Conservation (phyloP, 495 filamentous ascomycete species). For the Penicillium daleae region DNA sequence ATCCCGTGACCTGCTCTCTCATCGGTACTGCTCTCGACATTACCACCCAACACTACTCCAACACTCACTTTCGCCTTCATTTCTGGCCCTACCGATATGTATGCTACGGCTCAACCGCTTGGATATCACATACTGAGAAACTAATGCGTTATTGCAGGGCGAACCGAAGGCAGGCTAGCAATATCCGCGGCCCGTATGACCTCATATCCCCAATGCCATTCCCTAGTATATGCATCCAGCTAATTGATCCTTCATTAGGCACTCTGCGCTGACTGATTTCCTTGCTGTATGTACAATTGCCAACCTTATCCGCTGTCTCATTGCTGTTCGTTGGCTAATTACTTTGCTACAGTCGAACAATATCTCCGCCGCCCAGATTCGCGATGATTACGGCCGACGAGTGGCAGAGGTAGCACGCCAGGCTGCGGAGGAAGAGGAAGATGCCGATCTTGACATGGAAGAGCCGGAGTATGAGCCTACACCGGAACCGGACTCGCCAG, state of each 20-base stretch:
- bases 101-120: background rate
- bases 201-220: background rate
- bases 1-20: slow-evolving; percentile 38
- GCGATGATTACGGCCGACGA: slow-evolving; percentile 61
- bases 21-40: background rate
- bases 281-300: slow-evolving; percentile 60
- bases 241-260: slow-evolving; percentile 41
- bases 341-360: slow-evolving; percentile 69
- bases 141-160: slow-evolving; percentile 37
- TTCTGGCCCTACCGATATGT: slow-evolving; percentile 6
- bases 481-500: slow-evolving; percentile 41
- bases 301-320: background rate
- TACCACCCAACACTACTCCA: background rate
- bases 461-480: slow-evolving; percentile 35
- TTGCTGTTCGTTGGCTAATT: slow-evolving; percentile 9
- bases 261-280: slow-evolving; percentile 82
- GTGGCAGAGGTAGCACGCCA: slow-evolving; percentile 48
- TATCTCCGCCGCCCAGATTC: slow-evolving; percentile 82
- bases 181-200: slow-evolving; percentile 67
- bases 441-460: slow-evolving; percentile 27
- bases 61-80: background rate
- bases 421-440: slow-evolving; percentile 25
- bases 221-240: background rate
- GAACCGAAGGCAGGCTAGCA: slow-evolving; percentile 47
- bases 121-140: slow-evolving; percentile 5